Base-by-base conservation (phyloP, 306 rosid genomes). In the Vachellia pachyceras region DNA sequence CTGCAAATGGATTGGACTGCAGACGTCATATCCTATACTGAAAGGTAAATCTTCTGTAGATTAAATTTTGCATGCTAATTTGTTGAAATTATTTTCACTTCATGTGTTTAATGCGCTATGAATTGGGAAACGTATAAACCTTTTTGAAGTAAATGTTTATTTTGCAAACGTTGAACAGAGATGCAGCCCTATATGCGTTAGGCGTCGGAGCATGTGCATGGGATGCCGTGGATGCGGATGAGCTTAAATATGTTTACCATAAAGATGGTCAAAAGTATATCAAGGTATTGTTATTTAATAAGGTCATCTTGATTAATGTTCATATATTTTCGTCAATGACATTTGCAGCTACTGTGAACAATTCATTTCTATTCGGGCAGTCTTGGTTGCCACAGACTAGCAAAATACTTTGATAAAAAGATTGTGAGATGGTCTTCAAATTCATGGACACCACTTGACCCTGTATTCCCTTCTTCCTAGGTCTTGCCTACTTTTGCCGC, bases 401-500 rank as follows among this genome's bases (percentile, higher is more conserved):
- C 63, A 40, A 57, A 61, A 63, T 23, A 50, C 12, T 58, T 50
- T 39, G 47, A 66, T 39, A 15, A 65, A 15, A 65, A 39, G 6
- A 66, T 15, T 66, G 47, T 25, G 4, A 41, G 73, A n/a, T 6
- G 17, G 35, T 68, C 18, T 69, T 69, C 2, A 20, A 69, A 35
- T 71, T 47, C 66, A 33, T 14, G 60, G 77, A 65, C 73, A 25
- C 20, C 14, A 11, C 45, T 55, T 54, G 20, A 63, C 71, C 44
- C 36, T 76, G 80, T 75, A 64, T 41, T 81, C 77, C 76, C 66
- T 60, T 69, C 69, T 41, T 58, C 75, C 10, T 37, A 93, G 99
- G 98, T 93, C 57, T 86, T 95, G 82, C 98, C 99, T 29, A 95
- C 99, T 5, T 93, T 93, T 89, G 77, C 99, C 52, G 84, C 98